Conservation (phyloP, 2,329 filamentous ascomycete genomes). For the Hortaea werneckii region DNA sequence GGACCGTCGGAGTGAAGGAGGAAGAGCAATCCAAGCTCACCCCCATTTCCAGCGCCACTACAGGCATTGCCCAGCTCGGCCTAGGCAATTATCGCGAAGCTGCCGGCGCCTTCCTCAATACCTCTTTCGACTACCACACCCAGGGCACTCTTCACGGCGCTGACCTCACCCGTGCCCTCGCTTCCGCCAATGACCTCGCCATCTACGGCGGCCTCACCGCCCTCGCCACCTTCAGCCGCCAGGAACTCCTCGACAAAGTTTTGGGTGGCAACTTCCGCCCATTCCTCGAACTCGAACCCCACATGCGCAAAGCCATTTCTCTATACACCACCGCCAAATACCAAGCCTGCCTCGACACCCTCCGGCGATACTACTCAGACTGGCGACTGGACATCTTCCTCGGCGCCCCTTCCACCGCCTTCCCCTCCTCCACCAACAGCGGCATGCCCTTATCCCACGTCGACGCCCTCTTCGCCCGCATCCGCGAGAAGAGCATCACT, state of each 20-base stretch:
- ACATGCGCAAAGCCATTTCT: slow-evolving; percentile 81
- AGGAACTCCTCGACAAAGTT: slow-evolving; percentile 62
- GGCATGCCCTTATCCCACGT: slow-evolving; percentile 43
- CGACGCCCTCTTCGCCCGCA: slow-evolving; percentile 55
- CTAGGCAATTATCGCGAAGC: slow-evolving; percentile 53
- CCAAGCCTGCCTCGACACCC: slow-evolving; percentile 67
- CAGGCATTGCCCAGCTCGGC: slow-evolving; percentile 52
- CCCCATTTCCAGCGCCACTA: slow-evolving; percentile 56
- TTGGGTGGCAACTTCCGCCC: slow-evolving; percentile 77
- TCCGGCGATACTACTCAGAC: slow-evolving; percentile 72
- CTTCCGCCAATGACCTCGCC: slow-evolving; percentile 79
- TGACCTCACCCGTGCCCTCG: slow-evolving; percentile 56
- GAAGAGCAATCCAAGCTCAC: slow-evolving; percentile 49
- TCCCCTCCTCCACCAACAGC: background rate
- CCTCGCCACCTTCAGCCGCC: slow-evolving; percentile 77
- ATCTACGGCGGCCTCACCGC: slow-evolving; percentile 86
- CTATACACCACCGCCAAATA: slow-evolving; percentile 89
- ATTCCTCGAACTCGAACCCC: slow-evolving; percentile 86
- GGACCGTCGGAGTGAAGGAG: slow-evolving; percentile 34
- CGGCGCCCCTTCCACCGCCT: slow-evolving; percentile 36
- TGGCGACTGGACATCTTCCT: slow-evolving; percentile 88
- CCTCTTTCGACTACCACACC: slow-evolving; percentile 42
- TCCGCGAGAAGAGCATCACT: slow-evolving; percentile 84
- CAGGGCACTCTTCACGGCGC: slow-evolving; percentile 36
- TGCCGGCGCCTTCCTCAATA: slow-evolving; percentile 58